Percentiles rank a stretch among this genome's conserved stretches.
Conservation (phyloP, 176 grass and related monocot genomes). For the Eragrostis nindensis region DNA sequence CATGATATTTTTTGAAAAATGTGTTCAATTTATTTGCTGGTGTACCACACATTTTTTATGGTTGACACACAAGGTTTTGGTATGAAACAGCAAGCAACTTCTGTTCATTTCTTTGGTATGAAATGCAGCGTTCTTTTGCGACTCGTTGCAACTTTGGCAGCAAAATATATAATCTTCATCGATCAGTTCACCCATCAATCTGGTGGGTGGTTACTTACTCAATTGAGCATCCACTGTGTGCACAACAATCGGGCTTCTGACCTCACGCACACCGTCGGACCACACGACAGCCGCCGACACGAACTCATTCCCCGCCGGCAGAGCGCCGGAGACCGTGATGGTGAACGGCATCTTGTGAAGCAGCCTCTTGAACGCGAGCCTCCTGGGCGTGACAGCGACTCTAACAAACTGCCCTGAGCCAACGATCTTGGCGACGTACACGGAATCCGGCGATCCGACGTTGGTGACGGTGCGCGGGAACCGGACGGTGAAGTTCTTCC, state of each 20-base stretch:
- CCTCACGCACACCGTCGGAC: conserved; percentile 31
- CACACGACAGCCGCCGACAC: conserved; percentile 40
- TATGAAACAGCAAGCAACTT: too few species aligned
- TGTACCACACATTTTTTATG: too few species aligned
- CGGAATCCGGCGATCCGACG: conserved; percentile 23
- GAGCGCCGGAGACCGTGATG: conserved; percentile 14
- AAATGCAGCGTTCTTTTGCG: background rate
- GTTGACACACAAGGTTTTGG: too few species aligned
- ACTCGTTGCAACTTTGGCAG: background rate
- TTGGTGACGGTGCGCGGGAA: conserved; percentile 61
- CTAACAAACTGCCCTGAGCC: background rate
- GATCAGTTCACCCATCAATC: background rate
- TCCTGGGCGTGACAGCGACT: conserved; percentile 23
- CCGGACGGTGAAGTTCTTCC: background rate
- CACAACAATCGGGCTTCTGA: conserved; percentile 32
- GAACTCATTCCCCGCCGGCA: background rate
- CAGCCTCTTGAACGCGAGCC: conserved; percentile 22
- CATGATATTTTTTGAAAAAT: too few species aligned
- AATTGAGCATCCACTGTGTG: conserved; percentile 10
- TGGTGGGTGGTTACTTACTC: background rate
- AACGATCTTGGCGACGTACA: conserved; percentile 25
- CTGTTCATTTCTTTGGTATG: too few species aligned
- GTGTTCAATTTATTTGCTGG: too few species aligned
- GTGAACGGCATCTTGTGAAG: conserved; percentile 17
- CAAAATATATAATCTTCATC: background rate